Base-by-base conservation (phyloP, 306 rosid species). In the Canavalia ensiformis region DNA sequence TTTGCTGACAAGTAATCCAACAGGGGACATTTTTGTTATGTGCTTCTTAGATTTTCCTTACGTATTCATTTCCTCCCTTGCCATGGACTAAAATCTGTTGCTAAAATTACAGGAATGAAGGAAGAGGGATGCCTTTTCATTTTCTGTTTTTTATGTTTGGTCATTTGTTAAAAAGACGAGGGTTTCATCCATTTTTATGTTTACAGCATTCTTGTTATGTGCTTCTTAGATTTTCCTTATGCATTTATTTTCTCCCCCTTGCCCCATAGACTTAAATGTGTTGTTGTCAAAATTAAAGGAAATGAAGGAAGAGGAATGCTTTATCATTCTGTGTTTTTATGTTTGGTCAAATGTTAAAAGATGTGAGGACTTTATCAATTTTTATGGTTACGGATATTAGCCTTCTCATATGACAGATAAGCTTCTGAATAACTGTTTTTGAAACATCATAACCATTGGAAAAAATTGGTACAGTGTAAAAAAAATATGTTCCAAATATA, bases 311-410 rank as follows among this genome's bases (percentile, higher is more conserved):
- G 58, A 63, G 31, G 2, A 11, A 11, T 28, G 67, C 1, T 45
- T 74, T 62, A 72, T 80, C 73, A 51, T 56, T 68, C 56, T 49
- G n/a, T 71, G 33, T 79, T 47, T 74, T 46, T 28, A 55, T 68
- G 2, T 59, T 8, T 49, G 59, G 12, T 76, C 52, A 37, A 35
- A 64, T 68, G 63, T 10, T 68, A 47, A 66, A 75, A 58, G 68
- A 49, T 13, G 37, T 13, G 37, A 68, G 52, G 74, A 41, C 68
- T 76, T 18, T 18, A 33, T 62, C 44, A 33, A 49, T 68, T 30
- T 83, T 31, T 59, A 12, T 46, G 28, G 44, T 54, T 46, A 9
- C 44, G 29, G 10, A n/a, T n/a, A 7, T 29, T 13, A 41, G 11
- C 41, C 30, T 55, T 58, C 44, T 68, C 50, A 49, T 6, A 13